Evolutionary conservation across 176 grass and related monocot genomes (phyloP).

Genomic region (Ensete glaucum): DNA sequence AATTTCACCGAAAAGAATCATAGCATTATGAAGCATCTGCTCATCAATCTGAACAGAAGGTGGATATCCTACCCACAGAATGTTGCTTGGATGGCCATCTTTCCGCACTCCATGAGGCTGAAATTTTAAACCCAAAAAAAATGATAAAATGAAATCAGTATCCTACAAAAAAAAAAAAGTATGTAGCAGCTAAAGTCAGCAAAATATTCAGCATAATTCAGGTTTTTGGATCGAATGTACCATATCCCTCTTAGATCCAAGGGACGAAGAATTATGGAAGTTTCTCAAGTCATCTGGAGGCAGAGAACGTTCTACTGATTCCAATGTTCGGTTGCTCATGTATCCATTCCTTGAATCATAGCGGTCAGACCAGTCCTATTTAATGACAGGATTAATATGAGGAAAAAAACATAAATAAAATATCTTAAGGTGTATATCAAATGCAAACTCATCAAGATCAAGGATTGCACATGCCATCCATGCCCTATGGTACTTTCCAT

Average conservation of each 20-base stretch:
- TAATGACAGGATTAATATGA: conserved; percentile 14
- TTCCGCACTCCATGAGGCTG: conserved; percentile 37
- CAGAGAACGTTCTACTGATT: not conserved
- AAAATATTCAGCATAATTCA: not conserved
- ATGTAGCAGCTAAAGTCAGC: conserved; percentile 14
- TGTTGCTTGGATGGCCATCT: conserved; percentile 60
- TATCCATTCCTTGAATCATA: conserved; percentile 2
- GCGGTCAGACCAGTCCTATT: conserved; percentile 45
- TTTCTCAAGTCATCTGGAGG: conserved; percentile 30
- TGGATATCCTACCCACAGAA: conserved; percentile 86
- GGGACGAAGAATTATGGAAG: conserved; percentile 32
- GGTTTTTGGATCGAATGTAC: conserved; percentile 2
- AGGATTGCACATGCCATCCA: not conserved
- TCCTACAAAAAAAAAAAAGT: not conserved
- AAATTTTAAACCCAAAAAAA: conserved; percentile 14
- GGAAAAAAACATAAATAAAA: not conserved
- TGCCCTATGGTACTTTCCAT: not conserved
- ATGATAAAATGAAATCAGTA: not conserved
- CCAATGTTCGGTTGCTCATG: conserved; percentile 29
- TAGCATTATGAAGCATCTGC: conserved; percentile 55
- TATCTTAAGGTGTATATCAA: not conserved
- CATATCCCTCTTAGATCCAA: conserved; percentile 21
- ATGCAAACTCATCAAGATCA: conserved; percentile 1
- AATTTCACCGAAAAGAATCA: conserved; percentile 75
- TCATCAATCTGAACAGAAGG: conserved; percentile 55